Percentiles rank a stretch among this genome's conserved stretches.
Evolutionary conservation across 169 alveolate species (phyloP).

Genomic region (Plasmodium cynomolgi): DNA sequence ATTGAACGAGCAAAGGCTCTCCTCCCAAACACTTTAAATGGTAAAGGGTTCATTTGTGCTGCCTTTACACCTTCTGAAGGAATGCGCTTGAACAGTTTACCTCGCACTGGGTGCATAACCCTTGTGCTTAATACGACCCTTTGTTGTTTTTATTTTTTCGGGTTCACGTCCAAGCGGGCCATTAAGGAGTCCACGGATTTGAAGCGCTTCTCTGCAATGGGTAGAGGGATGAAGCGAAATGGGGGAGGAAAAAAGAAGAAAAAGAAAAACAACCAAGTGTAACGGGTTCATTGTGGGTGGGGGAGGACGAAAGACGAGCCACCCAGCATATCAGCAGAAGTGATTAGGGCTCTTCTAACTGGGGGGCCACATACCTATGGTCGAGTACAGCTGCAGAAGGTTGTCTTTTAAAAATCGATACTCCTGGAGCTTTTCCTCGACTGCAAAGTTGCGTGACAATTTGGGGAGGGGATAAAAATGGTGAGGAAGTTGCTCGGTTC

Average conservation of each 20-base stretch:
- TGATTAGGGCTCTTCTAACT: neutral
- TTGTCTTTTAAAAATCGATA: conserved; percentile 23
- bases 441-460: neutral
- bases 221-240: neutral
- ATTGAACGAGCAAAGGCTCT: neutral
- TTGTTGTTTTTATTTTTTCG: neutral
- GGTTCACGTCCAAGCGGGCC: conserved; percentile 9
- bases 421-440: conserved; percentile 20
- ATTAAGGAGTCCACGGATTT: conserved; percentile 7
- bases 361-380: conserved; percentile 16
- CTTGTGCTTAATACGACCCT: neutral
- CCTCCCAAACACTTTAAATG: neutral
- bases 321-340: neutral
- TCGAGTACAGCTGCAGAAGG: conserved; percentile 16
- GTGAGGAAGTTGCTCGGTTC: neutral
- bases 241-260: neutral
- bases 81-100: neutral
- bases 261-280: neutral
- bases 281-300: neutral
- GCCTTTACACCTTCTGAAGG: neutral
- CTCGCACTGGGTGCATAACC: neutral
- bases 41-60: neutral
- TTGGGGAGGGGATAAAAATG: neutral
- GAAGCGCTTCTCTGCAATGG: neutral
- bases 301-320: neutral